Evolutionary conservation across 257 asterid genomes (phyloP), one percentile per base, ranked within the genome.

Genomic region (Euphrasia confusa): DNA sequence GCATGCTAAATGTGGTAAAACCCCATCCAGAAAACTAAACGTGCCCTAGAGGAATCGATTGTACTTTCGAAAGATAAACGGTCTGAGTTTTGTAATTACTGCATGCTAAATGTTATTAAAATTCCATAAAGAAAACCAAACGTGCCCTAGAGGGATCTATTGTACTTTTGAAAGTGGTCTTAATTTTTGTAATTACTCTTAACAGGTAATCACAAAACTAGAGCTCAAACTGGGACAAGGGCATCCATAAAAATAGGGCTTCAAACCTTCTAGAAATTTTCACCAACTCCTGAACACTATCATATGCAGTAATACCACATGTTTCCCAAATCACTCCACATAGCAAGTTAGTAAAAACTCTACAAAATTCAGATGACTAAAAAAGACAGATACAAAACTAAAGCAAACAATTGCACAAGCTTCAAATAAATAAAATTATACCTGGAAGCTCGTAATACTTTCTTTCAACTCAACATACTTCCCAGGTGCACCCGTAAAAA

Each of bases 401-500:
- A 6, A 35, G 2, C 56, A 30, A 12, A 58, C 15, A 26, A 45
- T 39, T 44, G 60, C 27, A 58, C 17, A 42, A 44, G 48, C 45
- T 50, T 47, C 26, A 35, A 59, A 39, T 15, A 64, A 9, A 57
- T 48, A 58, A 58, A 37, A 26, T 0, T 24, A 65, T 83, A 92
- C 99, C 99, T 92, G 99, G 89, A 92, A 92, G 68, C 99, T 86
- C 75, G 42, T 17, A 39, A 92, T 79, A 68, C 99, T 86, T 80
- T 92, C 99, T 89, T 92, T 89, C 84, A 92, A 71, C 72, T 92
- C 99, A 6, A 92, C 99, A 50, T 92, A 92, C 74, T 92, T 92
- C 1, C 97, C 99, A 21, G 97, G 89, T 58, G 97, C 97, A 72
- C 99, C 99, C 0, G 99, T 92, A 83, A 92, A 92, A 61, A 92